These are phyloP conservation scores for Thermothielavioides terrestris DNA, from an alignment of 495 filamentous ascomycete genomes.

Conservation along the genomic window DNA sequence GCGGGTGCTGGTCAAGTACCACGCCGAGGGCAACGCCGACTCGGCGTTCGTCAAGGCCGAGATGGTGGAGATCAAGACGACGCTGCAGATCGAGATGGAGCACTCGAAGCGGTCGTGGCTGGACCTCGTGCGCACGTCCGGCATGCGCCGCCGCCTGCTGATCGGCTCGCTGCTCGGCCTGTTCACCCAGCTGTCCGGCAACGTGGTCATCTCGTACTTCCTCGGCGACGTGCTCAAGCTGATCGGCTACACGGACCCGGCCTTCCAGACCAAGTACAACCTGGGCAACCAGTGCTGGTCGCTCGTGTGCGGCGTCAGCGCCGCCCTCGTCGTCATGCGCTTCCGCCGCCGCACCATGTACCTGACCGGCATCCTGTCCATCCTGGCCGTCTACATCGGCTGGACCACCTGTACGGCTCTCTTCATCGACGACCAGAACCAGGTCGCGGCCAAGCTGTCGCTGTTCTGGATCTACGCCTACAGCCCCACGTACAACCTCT, in stretches of 20 bases:
- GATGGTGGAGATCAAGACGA: constrained; percentile 50
- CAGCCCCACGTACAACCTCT: constrained; percentile 53
- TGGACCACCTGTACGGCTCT: constrained; percentile 51
- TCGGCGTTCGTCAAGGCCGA: constrained; percentile 51
- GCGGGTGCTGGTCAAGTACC: constrained; percentile 49
- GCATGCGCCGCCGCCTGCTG: constrained; percentile 48
- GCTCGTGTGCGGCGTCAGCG: constrained; percentile 45
- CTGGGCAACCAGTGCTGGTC: constrained; percentile 52
- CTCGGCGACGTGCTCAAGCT: constrained; percentile 43
- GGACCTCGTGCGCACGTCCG: constrained; percentile 46
- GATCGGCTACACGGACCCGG: constrained; percentile 43
- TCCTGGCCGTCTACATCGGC: constrained; percentile 49
- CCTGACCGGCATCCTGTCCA: constrained; percentile 43
- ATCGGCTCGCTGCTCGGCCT: constrained; percentile 51
- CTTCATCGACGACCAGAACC: constrained; percentile 28
- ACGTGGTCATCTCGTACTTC: constrained; percentile 55
- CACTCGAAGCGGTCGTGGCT: constrained; percentile 47
- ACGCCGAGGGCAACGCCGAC: constrained; percentile 50
- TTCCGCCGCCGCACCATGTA: constrained; percentile 55
- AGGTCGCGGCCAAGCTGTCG: constrained; percentile 35
- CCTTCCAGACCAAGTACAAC: constrained; percentile 48
- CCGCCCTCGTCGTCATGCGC: constrained; percentile 45
- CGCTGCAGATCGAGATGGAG: constrained; percentile 50
- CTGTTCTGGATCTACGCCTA: constrained; percentile 59
- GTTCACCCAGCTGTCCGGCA: constrained; percentile 58